phyloP scores from a whole-genome alignment of 371 early-diverging fungal species.

The Phascolomyces articulosus region DNA sequence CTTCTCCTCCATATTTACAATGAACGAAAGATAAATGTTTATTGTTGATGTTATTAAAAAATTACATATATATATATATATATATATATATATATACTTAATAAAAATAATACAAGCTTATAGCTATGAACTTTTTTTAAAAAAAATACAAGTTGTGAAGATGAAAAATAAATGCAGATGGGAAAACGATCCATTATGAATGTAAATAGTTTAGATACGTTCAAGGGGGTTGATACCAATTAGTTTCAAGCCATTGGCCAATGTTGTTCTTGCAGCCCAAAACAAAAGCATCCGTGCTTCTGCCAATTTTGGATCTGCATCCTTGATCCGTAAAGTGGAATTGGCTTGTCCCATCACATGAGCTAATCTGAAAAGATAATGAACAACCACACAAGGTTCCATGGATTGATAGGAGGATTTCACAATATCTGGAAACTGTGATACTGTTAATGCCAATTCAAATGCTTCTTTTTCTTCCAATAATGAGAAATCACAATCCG shows the following conservation, averaged over 20 bases:
- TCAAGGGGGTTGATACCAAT: constrained; percentile 83
- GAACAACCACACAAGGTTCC: constrained; percentile 91
- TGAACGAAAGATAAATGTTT: no score
- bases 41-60: no score
- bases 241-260: constrained; percentile 77
- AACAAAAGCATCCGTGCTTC: constrained; percentile 80
- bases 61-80: no score
- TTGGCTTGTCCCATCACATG: constrained; percentile 79
- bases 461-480: constrained; percentile 73
- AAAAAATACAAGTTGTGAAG: not conserved
- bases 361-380: constrained; percentile 87
- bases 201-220: constrained; percentile 78
- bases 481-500: constrained; percentile 37
- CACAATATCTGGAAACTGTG: constrained; percentile 88
- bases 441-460: constrained; percentile 74
- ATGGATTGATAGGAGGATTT: constrained; percentile 52
- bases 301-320: constrained; percentile 65
- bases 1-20: not conserved
- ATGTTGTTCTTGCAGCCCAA: constrained; percentile 71
- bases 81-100: no score
- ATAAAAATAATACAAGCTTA: no score
- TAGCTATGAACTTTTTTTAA: no score
- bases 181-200: not conserved
- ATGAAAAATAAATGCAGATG: not conserved
- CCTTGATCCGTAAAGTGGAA: constrained; percentile 75